These are phyloP conservation scores for Suhomyces prunicola DNA, from an alignment of 805 yeast genomes.

Conservation along the genomic window DNA sequence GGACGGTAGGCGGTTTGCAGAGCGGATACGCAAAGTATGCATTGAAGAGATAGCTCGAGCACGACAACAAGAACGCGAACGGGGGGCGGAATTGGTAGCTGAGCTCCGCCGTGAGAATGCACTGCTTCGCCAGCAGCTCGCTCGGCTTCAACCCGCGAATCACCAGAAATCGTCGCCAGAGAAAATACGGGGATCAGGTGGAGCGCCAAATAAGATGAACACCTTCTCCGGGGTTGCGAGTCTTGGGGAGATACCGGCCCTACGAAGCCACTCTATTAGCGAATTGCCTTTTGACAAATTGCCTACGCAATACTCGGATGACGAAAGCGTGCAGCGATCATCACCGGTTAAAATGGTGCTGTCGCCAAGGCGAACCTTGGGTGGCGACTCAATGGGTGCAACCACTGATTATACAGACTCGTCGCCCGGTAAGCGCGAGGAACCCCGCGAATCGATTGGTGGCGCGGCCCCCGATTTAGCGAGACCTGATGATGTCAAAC, in stretches of 20 bases:
- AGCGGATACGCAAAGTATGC: slow-evolving; percentile 1
- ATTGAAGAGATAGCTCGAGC: not conserved
- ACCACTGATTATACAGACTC: slow-evolving; percentile 3
- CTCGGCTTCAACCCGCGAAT: not conserved
- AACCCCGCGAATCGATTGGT: not conserved
- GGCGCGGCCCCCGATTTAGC: not conserved
- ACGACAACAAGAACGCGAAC: not conserved
- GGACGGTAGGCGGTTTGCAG: not conserved
- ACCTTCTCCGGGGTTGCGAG: slow-evolving; percentile 5
- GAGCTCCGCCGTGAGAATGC: not conserved
- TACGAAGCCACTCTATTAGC: slow-evolving; percentile 11
- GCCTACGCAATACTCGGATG: slow-evolving; percentile 28
- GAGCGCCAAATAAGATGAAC: slow-evolving; percentile 1
- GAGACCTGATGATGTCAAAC: not conserved
- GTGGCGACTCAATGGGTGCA: not conserved
- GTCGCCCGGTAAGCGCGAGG: not conserved
- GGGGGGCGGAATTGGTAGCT: not conserved
- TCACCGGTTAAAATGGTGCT: slow-evolving; percentile 7
- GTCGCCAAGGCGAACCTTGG: not conserved
- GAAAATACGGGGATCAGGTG: not conserved
- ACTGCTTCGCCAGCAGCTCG: not conserved
- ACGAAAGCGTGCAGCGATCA: slow-evolving; percentile 11
- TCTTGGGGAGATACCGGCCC: slow-evolving; percentile 7
- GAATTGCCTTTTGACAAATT: slow-evolving; percentile 16
- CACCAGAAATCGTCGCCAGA: not conserved